A percentile compares a stretch with the other conserved stretches of the same genome.
Evolutionary conservation across 2,329 filamentous ascomycete species (phyloP).

Genomic region (Sphaceloma murrayae): DNA sequence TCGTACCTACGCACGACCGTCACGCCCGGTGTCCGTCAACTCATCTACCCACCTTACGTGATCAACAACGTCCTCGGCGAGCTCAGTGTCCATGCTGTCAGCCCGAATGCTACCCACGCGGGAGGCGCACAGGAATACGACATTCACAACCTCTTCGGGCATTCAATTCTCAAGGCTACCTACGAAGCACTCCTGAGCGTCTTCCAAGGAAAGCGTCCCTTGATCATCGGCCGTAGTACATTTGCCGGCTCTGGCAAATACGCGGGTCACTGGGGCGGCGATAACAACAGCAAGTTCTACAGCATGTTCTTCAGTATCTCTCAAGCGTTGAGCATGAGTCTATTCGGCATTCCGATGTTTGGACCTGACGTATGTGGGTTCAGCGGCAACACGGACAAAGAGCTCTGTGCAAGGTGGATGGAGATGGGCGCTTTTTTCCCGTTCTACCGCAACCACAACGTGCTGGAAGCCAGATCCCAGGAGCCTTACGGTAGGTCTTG

Average conservation of each 20-base stretch:
- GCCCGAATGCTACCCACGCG: slow-evolving; percentile 66
- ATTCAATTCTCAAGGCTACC: slow-evolving; percentile 67
- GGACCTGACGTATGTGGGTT: slow-evolving; percentile 63
- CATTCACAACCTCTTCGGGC: slow-evolving; percentile 69
- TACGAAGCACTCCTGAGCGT: slow-evolving; percentile 58
- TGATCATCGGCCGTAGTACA: slow-evolving; percentile 75
- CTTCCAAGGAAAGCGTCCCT: slow-evolving; percentile 60
- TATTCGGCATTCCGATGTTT: slow-evolving; percentile 72
- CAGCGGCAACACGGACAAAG: slow-evolving; percentile 54
- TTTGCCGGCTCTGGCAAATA: slow-evolving; percentile 67
- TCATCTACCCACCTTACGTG: slow-evolving; percentile 66
- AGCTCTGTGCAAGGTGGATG: slow-evolving; percentile 68
- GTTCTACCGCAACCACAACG: slow-evolving; percentile 63
- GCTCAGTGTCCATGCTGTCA: slow-evolving; percentile 56
- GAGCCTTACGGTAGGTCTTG: slow-evolving; percentile 49
- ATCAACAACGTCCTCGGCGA: slow-evolving; percentile 56
- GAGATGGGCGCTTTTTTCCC: slow-evolving; percentile 65
- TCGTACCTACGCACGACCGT: slow-evolving; percentile 45
- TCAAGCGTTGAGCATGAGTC: slow-evolving; percentile 63
- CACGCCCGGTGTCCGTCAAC: slow-evolving; percentile 53
- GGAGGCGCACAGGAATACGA: slow-evolving; percentile 68
- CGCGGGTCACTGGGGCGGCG: slow-evolving; percentile 73
- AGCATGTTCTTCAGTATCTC: slow-evolving; percentile 71
- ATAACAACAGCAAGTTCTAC: slow-evolving; percentile 58
- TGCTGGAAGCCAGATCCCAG: slow-evolving; percentile 50